These are phyloP conservation scores for Lecanosticta acicola DNA, from an alignment of 2,329 filamentous ascomycete species.

Conservation along the genomic window DNA sequence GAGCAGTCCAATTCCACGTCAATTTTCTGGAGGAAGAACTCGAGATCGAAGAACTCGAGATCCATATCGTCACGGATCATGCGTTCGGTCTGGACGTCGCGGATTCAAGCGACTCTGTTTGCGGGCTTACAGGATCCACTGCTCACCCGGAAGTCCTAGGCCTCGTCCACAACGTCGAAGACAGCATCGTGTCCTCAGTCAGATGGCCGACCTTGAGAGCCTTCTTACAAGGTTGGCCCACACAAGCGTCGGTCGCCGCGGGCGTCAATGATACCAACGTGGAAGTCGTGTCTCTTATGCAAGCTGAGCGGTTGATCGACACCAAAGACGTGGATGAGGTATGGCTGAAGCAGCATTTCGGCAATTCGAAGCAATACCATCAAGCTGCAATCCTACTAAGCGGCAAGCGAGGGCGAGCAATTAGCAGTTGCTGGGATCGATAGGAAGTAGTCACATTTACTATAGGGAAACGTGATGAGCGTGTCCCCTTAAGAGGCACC, in stretches of 20 bases:
- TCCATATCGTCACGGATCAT: neutral
- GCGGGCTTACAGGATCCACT: neutral
- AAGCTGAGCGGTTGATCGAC: neutral
- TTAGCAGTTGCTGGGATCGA: no score
- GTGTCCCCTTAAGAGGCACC: no score
- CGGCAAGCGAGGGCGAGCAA: no score
- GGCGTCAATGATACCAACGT: neutral
- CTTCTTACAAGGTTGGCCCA: neutral
- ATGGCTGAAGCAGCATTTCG: neutral
- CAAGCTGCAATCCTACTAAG: no score
- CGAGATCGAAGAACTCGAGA: neutral
- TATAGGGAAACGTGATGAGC: no score
- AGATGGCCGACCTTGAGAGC: neutral
- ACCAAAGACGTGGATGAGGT: neutral
- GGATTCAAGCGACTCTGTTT: neutral
- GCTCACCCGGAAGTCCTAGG: neutral
- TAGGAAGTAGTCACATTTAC: no score
- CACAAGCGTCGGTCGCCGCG: neutral
- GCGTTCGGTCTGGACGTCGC: neutral
- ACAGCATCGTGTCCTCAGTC: neutral
- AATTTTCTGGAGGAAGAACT: neutral
- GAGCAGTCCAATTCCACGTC: neutral
- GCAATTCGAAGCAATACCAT: neutral
- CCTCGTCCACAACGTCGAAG: neutral
- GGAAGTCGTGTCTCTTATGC: neutral